Conservation (phyloP, 805 yeast genomes). For the Pichia scutulata region DNA sequence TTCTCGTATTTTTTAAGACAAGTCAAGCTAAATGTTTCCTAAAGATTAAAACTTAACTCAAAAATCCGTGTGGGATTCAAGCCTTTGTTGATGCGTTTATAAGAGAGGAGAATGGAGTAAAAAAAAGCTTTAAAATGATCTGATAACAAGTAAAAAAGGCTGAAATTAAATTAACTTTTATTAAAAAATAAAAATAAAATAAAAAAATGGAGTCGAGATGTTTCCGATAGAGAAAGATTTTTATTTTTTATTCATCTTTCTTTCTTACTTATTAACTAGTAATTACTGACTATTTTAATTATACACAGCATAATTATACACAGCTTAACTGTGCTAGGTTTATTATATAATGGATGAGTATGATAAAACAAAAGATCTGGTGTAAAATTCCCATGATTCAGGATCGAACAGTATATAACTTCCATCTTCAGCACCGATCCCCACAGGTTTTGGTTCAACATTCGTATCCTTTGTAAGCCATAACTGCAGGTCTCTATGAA, state of each 20-base stretch:
- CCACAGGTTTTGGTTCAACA: constrained; percentile 65
- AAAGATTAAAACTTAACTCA: too few species aligned
- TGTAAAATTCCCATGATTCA: constrained; percentile 90
- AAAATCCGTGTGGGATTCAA: background rate
- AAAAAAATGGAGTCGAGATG: background rate
- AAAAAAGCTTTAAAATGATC: too few species aligned
- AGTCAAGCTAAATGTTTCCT: background rate
- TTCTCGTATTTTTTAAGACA: background rate
- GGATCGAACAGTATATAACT: constrained; percentile 94
- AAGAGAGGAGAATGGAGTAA: too few species aligned
- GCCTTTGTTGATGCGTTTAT: background rate
- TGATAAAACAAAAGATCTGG: constrained; percentile 52
- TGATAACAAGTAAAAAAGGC: background rate
- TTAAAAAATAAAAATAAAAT: too few species aligned
- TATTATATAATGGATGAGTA: constrained; percentile 29
- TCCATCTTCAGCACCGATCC: constrained; percentile 82
- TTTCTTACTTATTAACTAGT: background rate
- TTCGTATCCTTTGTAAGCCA: constrained; percentile 94
- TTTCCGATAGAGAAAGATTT: too few species aligned
- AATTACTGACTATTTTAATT: background rate
- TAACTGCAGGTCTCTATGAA: constrained; percentile 89
- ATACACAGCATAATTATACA: background rate
- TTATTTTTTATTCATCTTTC: too few species aligned
- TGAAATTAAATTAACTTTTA: too few species aligned
- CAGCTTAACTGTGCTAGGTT: background rate